Evolutionary conservation across 1,284 basidiomycete species (phyloP), one percentile per base, ranked within the genome.

Genomic region (Microbotryomycetes sp.): DNA sequence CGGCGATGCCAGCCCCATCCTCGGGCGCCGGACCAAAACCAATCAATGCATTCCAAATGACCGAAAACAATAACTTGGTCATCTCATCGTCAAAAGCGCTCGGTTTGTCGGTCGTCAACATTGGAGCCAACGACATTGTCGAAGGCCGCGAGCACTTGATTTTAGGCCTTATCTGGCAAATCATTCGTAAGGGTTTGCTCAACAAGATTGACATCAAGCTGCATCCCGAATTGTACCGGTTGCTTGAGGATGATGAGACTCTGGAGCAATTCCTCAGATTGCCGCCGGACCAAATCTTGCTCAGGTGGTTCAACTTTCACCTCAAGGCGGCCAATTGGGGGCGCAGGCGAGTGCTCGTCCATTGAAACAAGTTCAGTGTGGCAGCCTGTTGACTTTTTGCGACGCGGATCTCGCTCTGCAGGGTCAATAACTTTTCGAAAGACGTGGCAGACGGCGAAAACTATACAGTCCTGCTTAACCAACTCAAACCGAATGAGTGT

Each of bases 61-160:
- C 94, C 0, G 94, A 98, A 77, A 98, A 98, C 81, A 97, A 98
- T 81, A 98, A 97, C 78, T 94, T 98, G 71, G 94, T 98, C 74
- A 97, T 98, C 77, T 89, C 90, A 11, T 98, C 96, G 31, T 85
- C 94, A 48, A 94, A 97, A 78, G 94, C 89, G 76, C 97, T 98
- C 69, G 94, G 94, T 41, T 97, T 96, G 75, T 93, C 89, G 7
- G 92, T 97, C 55, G 94, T 98, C 76, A 98, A 98, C 78, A 97
- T 98, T 68, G 94, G 96, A 41, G 88, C 94, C 0, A 82, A 85
- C 23, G 94, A 98, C 78, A 80, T 98, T 61, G 84, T 91, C 51
- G 93, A 97, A 66, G 93, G 94, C 7, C 81, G 89, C 61, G 94
- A 98, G 76, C 94, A 97, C 77, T 82, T 98, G 52, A 97, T 98